Evolutionary conservation across 352 stramenopile genomes (phyloP), one percentile per base, ranked within the genome.

Genomic region (Phytophthora pseudosyringae): DNA sequence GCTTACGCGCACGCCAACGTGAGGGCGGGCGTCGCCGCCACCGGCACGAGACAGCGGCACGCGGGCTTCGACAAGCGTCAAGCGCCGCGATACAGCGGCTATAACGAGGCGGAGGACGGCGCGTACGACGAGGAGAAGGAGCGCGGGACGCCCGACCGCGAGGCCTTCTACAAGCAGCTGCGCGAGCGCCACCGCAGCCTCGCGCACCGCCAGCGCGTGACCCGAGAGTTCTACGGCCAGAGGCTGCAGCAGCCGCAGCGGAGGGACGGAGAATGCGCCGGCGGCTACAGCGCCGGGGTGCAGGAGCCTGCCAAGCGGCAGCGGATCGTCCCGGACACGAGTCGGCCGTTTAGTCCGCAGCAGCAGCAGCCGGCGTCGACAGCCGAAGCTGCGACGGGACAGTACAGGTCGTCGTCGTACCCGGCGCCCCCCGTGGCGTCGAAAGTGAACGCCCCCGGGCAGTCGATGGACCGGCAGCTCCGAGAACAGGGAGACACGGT

Each of bases 141-240:
- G 43, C 44, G 16, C 33, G 18, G 8, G 10, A 36, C 16, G 33
- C 5, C 58, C 50, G 50, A 60, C 31, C 64, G 64, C 26, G 31
- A 59, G 4, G 58, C 45, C 0, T 68, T 68, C 21, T 72, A 68
- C 58, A 58, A 43, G 39, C 50, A 72, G 18, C 46, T 72, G 26
- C 39, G 64, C 12, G 58, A 64, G 15, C 64, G 64, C n/a, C 64
- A 73, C 39, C 52, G 64, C 32, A 53, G 57, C n/a, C 21, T 73
- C 13, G 64, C 56, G 29, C 44, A 71, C 12, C 32, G 64, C 10
- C 64, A 71, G 33, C 38, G 36, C 1, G 26, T 68, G 1, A 57
- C 57, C 8, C 18, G 58, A 1, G 64, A 71, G 26, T 50, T 63
- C 32, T 71, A 59, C 36, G 45, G 18, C 12, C 46, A 66, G 6